These are phyloP conservation scores for Erigeron philadelphicus DNA, from an alignment of 140 eudicot genomes.

Conservation along the genomic window DNA sequence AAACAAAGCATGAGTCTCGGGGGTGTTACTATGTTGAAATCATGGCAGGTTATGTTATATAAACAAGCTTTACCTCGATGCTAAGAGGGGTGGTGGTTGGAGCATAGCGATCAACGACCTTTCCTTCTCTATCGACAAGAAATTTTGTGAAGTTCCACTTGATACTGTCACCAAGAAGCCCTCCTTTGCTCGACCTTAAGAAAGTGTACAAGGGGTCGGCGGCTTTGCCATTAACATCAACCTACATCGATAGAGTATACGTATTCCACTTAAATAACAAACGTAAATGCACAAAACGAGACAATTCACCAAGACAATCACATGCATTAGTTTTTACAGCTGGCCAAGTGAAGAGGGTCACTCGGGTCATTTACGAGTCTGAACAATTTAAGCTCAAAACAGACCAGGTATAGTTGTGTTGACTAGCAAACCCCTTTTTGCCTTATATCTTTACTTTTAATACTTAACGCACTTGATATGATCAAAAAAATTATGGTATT, in stretches of 20 bases:
- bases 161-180: constrained; percentile 70
- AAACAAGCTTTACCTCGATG: constrained; percentile 54
- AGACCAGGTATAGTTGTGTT: background rate
- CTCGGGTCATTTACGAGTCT: background rate
- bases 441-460: too few species aligned
- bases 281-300: background rate
- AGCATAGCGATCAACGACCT: constrained; percentile 76
- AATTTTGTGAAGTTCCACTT: constrained; percentile 91
- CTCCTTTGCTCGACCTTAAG: constrained; percentile 70
- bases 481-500: background rate
- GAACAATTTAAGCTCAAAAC: background rate
- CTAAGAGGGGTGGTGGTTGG: constrained; percentile 90
- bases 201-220: constrained; percentile 70
- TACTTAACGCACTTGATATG: background rate
- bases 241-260: constrained; percentile 30
- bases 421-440: background rate
- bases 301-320: background rate
- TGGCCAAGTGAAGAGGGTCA: background rate
- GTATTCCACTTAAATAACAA: background rate
- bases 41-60: background rate
- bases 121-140: constrained; percentile 59
- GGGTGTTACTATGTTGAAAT: background rate
- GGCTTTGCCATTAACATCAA: constrained; percentile 70
- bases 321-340: background rate
- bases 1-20: background rate